These are phyloP conservation scores for Globisporangium parvum DNA, from an alignment of 352 stramenopile species.

Conservation along the genomic window DNA sequence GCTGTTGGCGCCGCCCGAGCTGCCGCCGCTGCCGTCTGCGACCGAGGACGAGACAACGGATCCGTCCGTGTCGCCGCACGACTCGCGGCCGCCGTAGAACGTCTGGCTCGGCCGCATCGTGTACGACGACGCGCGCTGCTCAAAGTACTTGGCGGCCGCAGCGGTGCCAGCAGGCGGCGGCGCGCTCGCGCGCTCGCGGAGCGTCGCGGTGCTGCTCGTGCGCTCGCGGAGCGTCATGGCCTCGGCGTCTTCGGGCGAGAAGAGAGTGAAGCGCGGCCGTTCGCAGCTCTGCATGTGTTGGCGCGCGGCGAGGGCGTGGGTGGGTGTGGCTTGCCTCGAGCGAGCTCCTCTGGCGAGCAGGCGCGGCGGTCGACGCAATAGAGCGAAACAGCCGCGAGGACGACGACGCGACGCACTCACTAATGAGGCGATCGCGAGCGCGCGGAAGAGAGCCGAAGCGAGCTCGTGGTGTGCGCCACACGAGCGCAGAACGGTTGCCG, in stretches of 20 bases:
- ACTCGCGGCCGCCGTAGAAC: conserved; percentile 34
- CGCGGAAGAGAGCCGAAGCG: too few species aligned
- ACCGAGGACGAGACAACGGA: conserved; percentile 57
- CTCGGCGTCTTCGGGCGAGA: conserved; percentile 60
- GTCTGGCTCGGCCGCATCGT: conserved; percentile 59
- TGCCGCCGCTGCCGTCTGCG: conserved; percentile 34
- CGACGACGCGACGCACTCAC: too few species aligned
- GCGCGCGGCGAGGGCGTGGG: neutral
- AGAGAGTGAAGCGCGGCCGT: conserved; percentile 63
- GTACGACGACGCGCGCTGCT: conserved; percentile 32
- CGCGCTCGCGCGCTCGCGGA: conserved; percentile 6
- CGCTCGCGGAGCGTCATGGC: conserved; percentile 69
- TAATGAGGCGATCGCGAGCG: too few species aligned
- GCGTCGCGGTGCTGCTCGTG: conserved; percentile 24
- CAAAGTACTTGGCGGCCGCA: conserved; percentile 12
- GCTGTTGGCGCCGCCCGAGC: conserved; percentile 19
- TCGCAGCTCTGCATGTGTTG: conserved; percentile 20
- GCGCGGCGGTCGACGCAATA: neutral
- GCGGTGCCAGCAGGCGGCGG: neutral
- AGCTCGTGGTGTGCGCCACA: too few species aligned
- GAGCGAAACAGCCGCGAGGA: too few species aligned
- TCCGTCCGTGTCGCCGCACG: conserved; percentile 41
- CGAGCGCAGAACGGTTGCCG: too few species aligned
- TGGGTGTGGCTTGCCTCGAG: too few species aligned
- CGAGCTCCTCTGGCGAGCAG: too few species aligned